Evolutionary conservation across 2,329 filamentous ascomycete genomes (phyloP), one percentile per base, ranked within the genome.

Genomic region (Aspergillus pseudoglaucus): DNA sequence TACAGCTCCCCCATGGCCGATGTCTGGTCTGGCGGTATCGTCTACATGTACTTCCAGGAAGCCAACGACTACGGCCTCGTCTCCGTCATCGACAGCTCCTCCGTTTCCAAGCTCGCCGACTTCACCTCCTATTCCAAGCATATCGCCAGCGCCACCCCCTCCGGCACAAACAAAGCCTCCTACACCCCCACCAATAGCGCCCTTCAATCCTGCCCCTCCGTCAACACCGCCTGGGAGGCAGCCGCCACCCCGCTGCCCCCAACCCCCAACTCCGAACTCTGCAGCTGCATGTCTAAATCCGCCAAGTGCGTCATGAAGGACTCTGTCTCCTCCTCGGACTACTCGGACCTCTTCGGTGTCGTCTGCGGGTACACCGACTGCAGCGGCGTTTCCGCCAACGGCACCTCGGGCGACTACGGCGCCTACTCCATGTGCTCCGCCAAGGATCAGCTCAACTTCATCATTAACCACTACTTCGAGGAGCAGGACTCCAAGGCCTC

Each of bases 1-100:
- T 97, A 88, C 71, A 83, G 83, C 43, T 67, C 77, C 46, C 67
- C 88, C 44, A 96, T 97, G 91, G 87, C 82, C 14, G 70, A 69
- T 5, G 87, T 94, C 61, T 90, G 91, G 82, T 94, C 88, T 42
- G 91, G 91, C 57, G 91, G 90, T 70, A 94, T 97, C 57, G 89
- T 96, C 65, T 97, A 96, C 80, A 93, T 95, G 88, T 97, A 90
- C 76, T 90, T 89, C 75, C 79, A 95, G 74, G 88, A 95, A 69
- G 73, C 70, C 46, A 96, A 96, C 75, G 76, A 95, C 67, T 63
- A 57, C n/a, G 2, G 75, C 62, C 52, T 61, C 3, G 60, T 63
- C n/a, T 56, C 58, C 6, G 49, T 55, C 6, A 79, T 95, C 38
- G 87, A 74, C 45, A 77, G 78, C 60, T 74, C 74, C 62, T 73